Evolutionary conservation across 2,329 filamentous ascomycete genomes (phyloP).

Genomic region (Parafenestella ontariensis): DNA sequence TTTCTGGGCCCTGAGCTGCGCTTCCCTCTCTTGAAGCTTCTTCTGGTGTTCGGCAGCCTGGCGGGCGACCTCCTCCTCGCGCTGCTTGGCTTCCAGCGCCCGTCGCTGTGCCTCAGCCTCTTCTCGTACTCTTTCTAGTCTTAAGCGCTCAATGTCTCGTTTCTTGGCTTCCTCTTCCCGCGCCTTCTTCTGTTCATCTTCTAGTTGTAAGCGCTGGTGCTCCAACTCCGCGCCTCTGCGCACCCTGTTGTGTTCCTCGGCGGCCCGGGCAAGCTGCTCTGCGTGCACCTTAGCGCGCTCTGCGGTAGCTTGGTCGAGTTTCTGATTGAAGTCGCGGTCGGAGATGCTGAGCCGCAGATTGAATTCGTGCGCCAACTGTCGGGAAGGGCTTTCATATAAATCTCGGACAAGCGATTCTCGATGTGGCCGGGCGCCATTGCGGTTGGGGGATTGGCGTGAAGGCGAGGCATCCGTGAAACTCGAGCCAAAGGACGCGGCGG

Average conservation of each 20-base stretch:
- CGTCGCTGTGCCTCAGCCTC: constrained; percentile 46
- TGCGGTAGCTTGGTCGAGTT: constrained; percentile 67
- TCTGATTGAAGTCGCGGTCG: constrained; percentile 60
- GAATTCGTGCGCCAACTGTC: constrained; percentile 51
- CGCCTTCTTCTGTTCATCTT: constrained; percentile 47
- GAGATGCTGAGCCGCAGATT: constrained; percentile 51
- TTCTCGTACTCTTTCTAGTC: constrained; percentile 53
- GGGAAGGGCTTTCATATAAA: constrained; percentile 43
- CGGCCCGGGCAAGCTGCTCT: constrained; percentile 70
- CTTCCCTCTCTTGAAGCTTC: constrained; percentile 40
- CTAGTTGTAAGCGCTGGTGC: constrained; percentile 56
- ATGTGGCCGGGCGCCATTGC: constrained; percentile 32
- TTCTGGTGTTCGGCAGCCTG: constrained; percentile 36
- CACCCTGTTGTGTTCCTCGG: constrained; percentile 71
- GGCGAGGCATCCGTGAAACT: constrained; percentile 42
- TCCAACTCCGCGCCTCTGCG: constrained; percentile 62
- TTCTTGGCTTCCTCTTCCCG: constrained; percentile 46
- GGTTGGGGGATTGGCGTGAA: constrained; percentile 40
- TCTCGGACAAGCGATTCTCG: constrained; percentile 31
- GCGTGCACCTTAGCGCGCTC: constrained; percentile 70
- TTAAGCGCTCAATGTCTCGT: constrained; percentile 50
- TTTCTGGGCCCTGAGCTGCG: constrained; percentile 37
- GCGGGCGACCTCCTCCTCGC: constrained; percentile 41
- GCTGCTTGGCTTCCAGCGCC: constrained; percentile 42
- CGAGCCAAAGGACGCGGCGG: constrained; percentile 40